Percentiles rank a stretch among this genome's conserved stretches.
phyloP scores from a whole-genome alignment of 768 basidiomycete genomes.

The Phaffia australis region DNA sequence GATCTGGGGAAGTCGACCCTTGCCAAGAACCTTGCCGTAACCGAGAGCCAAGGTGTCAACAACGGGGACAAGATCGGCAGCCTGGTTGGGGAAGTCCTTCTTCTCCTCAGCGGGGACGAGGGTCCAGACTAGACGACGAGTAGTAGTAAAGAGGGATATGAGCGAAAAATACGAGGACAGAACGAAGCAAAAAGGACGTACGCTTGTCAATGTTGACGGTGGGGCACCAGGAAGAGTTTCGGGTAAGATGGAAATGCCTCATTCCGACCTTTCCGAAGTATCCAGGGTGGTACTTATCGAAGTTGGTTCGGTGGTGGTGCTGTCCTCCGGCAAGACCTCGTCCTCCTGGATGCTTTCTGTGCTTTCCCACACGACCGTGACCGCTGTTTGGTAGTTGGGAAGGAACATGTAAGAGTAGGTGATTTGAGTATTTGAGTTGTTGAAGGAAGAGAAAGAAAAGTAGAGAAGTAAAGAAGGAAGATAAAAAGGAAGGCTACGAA shows the following conservation, averaged over 20 bases:
- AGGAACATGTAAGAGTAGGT: background rate
- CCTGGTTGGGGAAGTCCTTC: conserved; percentile 53
- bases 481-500: background rate
- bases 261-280: conserved; percentile 99
- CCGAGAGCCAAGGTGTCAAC: conserved; percentile 70
- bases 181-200: conserved; percentile 8
- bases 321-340: conserved; percentile 97
- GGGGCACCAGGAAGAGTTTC: conserved; percentile 82
- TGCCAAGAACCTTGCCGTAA: conserved; percentile 90
- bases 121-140: conserved; percentile 46
- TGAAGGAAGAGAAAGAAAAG: too few relatives aligned
- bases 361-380: conserved; percentile 99
- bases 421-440: background rate
- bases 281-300: conserved; percentile 59
- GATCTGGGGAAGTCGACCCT: conserved; percentile 65
- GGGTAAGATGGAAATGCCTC: conserved; percentile 92
- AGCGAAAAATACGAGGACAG: background rate
- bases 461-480: background rate
- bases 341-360: conserved; percentile 99
- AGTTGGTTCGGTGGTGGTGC: conserved; percentile 99
- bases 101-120: conserved; percentile 79
- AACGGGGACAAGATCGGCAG: conserved; percentile 80
- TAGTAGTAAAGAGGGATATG: background rate
- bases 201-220: conserved; percentile 95
- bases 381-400: conserved; percentile 42